Conservation (phyloP, 169 alveolate genomes). For the Plasmodium gonderi region DNA sequence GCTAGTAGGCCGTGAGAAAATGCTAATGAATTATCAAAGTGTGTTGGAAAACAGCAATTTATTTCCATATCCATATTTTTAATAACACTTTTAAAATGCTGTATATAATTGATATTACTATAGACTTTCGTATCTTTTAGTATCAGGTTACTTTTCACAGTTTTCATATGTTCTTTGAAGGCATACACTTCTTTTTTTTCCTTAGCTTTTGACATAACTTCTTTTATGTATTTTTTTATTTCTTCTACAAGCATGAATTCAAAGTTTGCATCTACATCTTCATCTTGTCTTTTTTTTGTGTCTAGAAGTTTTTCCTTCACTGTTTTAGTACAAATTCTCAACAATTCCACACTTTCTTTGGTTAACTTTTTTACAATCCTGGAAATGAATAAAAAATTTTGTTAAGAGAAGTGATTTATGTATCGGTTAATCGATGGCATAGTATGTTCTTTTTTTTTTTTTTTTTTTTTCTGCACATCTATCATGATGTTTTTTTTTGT, state of each 20-base stretch:
- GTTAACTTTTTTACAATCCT: constrained; percentile 1
- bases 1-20: constrained; percentile 60
- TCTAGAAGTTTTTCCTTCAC: constrained; percentile 43
- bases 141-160: background rate
- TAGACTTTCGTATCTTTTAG: constrained; percentile 10
- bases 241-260: constrained; percentile 8
- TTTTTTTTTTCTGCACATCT: too few relatives aligned
- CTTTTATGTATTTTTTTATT: constrained; percentile 34
- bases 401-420: background rate
- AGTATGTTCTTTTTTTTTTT: too few relatives aligned
- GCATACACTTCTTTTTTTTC: constrained; percentile 14
- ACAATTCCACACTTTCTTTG: constrained; percentile 23
- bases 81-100: constrained; percentile 15
- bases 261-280: constrained; percentile 38
- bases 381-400: background rate
- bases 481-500: too few relatives aligned
- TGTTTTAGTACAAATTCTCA: constrained; percentile 3
- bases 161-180: constrained; percentile 29
- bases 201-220: constrained; percentile 19
- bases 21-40: constrained; percentile 59
- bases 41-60: constrained; percentile 35
- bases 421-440: background rate
- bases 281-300: constrained; percentile 32
- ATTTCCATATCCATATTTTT: constrained; percentile 40
- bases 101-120: constrained; percentile 32